Conservation (phyloP, 495 filamentous ascomycete species). For the Lasiosphaeriaceae sp. region DNA sequence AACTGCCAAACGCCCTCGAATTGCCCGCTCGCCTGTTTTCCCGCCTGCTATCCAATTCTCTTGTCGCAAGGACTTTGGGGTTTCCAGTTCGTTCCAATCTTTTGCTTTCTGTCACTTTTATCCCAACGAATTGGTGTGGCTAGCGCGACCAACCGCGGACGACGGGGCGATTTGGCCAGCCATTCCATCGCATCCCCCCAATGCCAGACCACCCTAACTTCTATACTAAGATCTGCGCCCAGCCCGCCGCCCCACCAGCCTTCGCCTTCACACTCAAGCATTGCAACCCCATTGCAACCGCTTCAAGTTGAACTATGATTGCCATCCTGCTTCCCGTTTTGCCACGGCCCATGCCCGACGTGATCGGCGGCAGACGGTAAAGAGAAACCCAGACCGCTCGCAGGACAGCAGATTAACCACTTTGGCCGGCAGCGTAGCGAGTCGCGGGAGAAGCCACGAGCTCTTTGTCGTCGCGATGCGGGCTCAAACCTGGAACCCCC, state of each 20-base stretch:
- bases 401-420: conserved; percentile 17
- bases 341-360: conserved; percentile 5
- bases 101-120: not conserved
- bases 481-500: not conserved
- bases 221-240: not conserved
- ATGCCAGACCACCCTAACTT: not conserved
- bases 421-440: conserved; percentile 21
- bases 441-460: conserved; percentile 17
- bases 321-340: not conserved
- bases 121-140: too few species aligned
- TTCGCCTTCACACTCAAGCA: not conserved
- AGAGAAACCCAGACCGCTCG: not conserved
- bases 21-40: not conserved
- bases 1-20: conserved; percentile 10
- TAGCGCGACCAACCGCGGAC: too few species aligned
- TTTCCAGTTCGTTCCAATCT: not conserved
- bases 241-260: not conserved
- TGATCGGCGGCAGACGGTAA: not conserved
- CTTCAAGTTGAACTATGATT: too few species aligned
- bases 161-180: too few species aligned
- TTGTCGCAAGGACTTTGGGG: conserved; percentile 5
- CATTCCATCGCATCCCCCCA: not conserved
- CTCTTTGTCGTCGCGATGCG: not conserved
- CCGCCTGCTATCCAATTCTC: conserved; percentile 2
- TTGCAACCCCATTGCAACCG: too few species aligned